Evolutionary conservation across 2,329 filamentous ascomycete species (phyloP), one percentile per base, ranked within the genome.

Genomic region (Trichoderma semiorbis): DNA sequence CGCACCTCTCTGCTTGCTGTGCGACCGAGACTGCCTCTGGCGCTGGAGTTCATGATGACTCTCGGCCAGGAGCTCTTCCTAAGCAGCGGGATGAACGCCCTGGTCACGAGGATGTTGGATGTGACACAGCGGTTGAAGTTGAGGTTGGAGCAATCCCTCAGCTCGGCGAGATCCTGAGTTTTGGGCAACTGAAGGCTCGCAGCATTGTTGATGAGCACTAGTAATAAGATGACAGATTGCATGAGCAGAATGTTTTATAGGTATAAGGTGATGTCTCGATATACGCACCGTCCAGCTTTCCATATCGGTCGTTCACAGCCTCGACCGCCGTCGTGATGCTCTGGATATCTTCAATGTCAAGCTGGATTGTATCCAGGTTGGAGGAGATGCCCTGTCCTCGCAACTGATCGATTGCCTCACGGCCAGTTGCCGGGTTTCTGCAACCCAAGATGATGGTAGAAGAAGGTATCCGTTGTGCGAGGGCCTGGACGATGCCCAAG

Each of bases 361-460:
- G 55, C 60, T 69, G 50, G 14, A 75, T 34, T 8, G 62, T 32
- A 39, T 75, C 72, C 11, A 74, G 60, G 3, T 28, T 6, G 10
- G 70, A 53, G 7, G 60, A 50, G 6, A 64, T 50, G 18, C 39
- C 67, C 60, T 62, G 55, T 21, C 34, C 18, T 26, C 50, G 47
- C 24, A 72, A 24, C 6, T 60, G 28, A 11, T 43, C 60, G n/a
- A 70, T 64, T 12, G 71, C 71, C 21, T 72, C 60, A 11, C 32
- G 10, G 30, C 71, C 71, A n/a, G 60, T 55, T 6, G 10, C 39
- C 14, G 28, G 32, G 7, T 11, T 58, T 21, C 67, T 68, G 28
- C 50, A 71, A 72, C 61, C 78, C 32, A 83, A 75, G 30, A 79
- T 78, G 6, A 74, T 77, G 24, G 75, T 72, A 1, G 66, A 70